Evolutionary conservation across 1,284 basidiomycete genomes (phyloP), one percentile per base, ranked within the genome.

Genomic region (Moniliophthora roreri): DNA sequence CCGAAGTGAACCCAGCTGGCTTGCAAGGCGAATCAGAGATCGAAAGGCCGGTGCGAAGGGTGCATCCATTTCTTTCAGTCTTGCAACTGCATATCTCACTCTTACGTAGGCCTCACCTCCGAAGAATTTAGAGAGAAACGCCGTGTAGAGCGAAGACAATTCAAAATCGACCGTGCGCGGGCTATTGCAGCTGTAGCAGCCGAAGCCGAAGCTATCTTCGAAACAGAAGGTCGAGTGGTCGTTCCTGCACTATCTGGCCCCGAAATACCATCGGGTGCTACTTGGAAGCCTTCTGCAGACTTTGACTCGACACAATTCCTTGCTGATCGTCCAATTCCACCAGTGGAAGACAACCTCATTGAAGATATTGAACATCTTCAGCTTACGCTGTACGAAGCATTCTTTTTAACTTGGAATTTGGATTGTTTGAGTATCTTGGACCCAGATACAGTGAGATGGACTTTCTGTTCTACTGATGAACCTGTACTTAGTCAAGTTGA

Each of bases 1-100:
- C 35, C 74, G 97, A 51, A 96, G 93, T 68, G 97, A 99, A 69
- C 96, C 96, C 1, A 94, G 86, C 46, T 99, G 96, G 97, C 74
- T 87, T 58, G 81, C 81, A 32, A 77, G 91, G 55, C 85, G 89
- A 60, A 73, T 88, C 37, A 91, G 90, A 78, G 78, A 24, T 78
- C 80, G 60, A 83, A 82, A 71, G 78, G 86, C 85, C 63, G 56
- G 80, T 68, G 38, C 18, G 51, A 24, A 15, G 21, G 35, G 32
- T 52, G 47, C 39, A 20, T 10, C 45, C 21, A 4, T 42, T 15
- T 23, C 15, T 18, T 50, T 49, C 39, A 51, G 32, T 50, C 32
- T 18, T 47, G 51, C 18, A 20, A 58, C 16, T 16, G 18, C 38
- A 1, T 10, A 28, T 53, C 47, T 36, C 50, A 55, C 42, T 58